Evolutionary conservation across 2,329 filamentous ascomycete species (phyloP).

Genomic region (Truncatella angustata): DNA sequence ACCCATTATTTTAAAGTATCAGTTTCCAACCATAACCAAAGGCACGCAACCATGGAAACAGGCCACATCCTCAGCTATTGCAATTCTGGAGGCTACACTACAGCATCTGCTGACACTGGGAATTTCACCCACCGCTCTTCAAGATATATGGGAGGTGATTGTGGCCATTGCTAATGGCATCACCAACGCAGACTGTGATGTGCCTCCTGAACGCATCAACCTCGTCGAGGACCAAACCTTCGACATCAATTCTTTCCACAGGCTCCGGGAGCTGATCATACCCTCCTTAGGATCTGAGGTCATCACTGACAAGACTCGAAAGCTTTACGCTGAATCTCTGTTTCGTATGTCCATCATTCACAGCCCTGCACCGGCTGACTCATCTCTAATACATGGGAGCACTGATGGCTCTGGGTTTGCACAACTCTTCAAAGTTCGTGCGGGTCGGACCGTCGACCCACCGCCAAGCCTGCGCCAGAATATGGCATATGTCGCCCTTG

Average conservation of each 20-base stretch:
- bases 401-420: constrained; percentile 49
- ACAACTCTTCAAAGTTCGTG: constrained; percentile 61
- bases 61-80: constrained; percentile 69
- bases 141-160: constrained; percentile 69
- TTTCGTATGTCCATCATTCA: constrained; percentile 85
- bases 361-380: constrained; percentile 53
- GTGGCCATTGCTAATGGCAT: constrained; percentile 68
- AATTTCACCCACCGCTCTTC: constrained; percentile 43
- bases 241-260: constrained; percentile 72
- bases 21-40: constrained; percentile 70
- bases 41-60: constrained; percentile 74
- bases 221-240: constrained; percentile 73
- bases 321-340: constrained; percentile 70
- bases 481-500: constrained; percentile 78
- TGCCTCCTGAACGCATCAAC: constrained; percentile 41
- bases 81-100: constrained; percentile 66
- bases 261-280: constrained; percentile 70
- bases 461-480: constrained; percentile 61
- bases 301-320: constrained; percentile 66
- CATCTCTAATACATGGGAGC: constrained; percentile 52
- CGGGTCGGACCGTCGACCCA: constrained; percentile 71
- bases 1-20: constrained; percentile 78
- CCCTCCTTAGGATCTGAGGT: constrained; percentile 65
- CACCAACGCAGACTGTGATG: constrained; percentile 59
- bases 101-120: constrained; percentile 53